These are phyloP conservation scores for Umbelopsis ramanniana DNA, from an alignment of 192 early-diverging fungal genomes.

Conservation along the genomic window DNA sequence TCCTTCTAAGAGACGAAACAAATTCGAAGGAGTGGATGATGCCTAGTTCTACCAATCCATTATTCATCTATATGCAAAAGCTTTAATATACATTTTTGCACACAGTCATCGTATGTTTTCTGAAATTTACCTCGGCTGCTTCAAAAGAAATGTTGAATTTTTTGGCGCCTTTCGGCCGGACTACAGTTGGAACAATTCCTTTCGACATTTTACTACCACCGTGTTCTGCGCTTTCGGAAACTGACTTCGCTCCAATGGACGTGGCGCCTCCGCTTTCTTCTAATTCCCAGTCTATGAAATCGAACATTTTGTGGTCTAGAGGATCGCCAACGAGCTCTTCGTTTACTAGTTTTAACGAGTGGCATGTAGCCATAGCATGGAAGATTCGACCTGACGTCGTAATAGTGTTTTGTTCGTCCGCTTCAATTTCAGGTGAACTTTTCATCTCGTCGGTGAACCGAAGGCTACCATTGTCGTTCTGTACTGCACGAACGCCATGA, in stretches of 20 bases:
- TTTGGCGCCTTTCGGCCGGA: conserved; percentile 63
- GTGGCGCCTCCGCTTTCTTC: conserved; percentile 77
- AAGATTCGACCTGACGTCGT: conserved; percentile 43
- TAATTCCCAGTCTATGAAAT: conserved; percentile 91
- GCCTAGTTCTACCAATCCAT: conserved; percentile 64
- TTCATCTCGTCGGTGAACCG: conserved; percentile 54
- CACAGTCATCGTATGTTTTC: not conserved
- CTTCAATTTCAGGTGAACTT: conserved; percentile 11
- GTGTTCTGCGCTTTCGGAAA: conserved; percentile 24
- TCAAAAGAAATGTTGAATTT: not conserved
- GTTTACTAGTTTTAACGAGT: conserved; percentile 88
- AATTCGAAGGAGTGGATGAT: conserved; percentile 94
- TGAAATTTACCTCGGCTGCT: not conserved
- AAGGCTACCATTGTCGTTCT: conserved; percentile 49
- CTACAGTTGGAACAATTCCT: conserved; percentile 77
- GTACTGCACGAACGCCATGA: conserved; percentile 78
- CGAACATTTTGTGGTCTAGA: conserved; percentile 97
- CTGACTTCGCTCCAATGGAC: conserved; percentile 31
- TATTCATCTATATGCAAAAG: not conserved
- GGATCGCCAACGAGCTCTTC: conserved; percentile 94
- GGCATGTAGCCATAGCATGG: conserved; percentile 78
- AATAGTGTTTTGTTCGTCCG: not conserved
- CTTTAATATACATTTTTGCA: not conserved
- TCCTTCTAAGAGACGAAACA: conserved; percentile 84
- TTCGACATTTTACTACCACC: conserved; percentile 35